Evolutionary conservation across 495 filamentous ascomycete genomes (phyloP).

Genomic region (Hyphodiscus hymeniophilus): DNA sequence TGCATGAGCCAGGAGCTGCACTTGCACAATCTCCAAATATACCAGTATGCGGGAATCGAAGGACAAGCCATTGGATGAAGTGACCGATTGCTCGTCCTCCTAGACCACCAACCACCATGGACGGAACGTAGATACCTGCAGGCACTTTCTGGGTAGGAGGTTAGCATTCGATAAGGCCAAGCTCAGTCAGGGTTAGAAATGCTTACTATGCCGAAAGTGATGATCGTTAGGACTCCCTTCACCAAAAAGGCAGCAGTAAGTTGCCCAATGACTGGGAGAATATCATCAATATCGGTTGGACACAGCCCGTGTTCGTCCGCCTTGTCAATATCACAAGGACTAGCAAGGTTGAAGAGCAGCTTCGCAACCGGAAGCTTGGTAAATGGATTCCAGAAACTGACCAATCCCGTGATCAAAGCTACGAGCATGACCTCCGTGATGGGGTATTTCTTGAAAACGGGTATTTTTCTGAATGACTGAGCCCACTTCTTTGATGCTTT

Average conservation of each 20-base stretch:
- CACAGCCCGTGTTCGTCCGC: constrained; percentile 68
- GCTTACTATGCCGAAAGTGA: constrained; percentile 75
- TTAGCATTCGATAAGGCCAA: constrained; percentile 1
- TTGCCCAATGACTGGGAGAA: constrained; percentile 59
- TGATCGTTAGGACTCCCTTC: constrained; percentile 78
- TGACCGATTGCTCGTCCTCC: constrained; percentile 88
- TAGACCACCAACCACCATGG: constrained; percentile 95
- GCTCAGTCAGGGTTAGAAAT: background rate
- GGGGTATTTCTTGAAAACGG: constrained; percentile 72
- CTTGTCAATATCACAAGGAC: constrained; percentile 60
- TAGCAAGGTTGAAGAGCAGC: constrained; percentile 81
- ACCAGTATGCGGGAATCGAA: constrained; percentile 59
- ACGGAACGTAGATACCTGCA: constrained; percentile 93
- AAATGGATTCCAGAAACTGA: constrained; percentile 90
- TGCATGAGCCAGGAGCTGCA: constrained; percentile 64
- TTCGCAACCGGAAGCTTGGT: constrained; percentile 87
- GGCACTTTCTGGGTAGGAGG: constrained; percentile 58
- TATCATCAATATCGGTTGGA: constrained; percentile 60
- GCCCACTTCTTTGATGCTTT: constrained; percentile 91
- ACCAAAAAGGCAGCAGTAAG: constrained; percentile 76
- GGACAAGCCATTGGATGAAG: constrained; percentile 71
- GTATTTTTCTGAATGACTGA: constrained; percentile 73
- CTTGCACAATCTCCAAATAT: constrained; percentile 69
- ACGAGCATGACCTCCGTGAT: constrained; percentile 85
- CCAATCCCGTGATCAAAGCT: constrained; percentile 71